Evolutionary conservation across 305 asterid species (phyloP).

Genomic region (Lippia alba): DNA sequence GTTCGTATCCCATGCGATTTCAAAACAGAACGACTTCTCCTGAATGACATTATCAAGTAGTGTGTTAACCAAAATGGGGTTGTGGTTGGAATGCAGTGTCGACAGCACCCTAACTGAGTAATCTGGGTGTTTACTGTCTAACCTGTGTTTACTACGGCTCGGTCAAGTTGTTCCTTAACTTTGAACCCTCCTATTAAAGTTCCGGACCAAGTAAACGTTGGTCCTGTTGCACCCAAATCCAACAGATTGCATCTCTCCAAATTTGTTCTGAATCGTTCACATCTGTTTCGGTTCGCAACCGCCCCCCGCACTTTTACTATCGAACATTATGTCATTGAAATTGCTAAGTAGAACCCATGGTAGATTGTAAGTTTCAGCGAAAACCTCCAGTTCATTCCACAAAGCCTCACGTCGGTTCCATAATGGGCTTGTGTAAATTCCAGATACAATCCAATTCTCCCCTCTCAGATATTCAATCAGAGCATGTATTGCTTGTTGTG

Average conservation of each 20-base stretch:
- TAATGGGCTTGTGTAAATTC: too few species aligned
- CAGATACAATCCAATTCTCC: too few species aligned
- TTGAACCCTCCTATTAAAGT: too few species aligned
- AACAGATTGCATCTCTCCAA: neutral
- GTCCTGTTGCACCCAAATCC: neutral
- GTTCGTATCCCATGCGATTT: neutral
- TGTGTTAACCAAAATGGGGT: neutral
- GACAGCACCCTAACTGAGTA: neutral
- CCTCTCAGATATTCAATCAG: too few species aligned
- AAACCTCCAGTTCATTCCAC: too few species aligned
- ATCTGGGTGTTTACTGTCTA: neutral
- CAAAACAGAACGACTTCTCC: neutral
- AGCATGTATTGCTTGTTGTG: too few species aligned
- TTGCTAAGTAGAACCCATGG: too few species aligned
- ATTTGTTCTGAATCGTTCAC: neutral
- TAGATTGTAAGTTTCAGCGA: too few species aligned
- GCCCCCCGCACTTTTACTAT: neutral
- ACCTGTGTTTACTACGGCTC: neutral
- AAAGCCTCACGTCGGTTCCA: too few species aligned
- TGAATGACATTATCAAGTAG: neutral
- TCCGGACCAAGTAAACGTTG: neutral
- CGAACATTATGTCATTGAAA: neutral
- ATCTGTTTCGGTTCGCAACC: neutral
- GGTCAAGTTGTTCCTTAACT: neutral
- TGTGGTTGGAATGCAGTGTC: neutral